phyloP scores from a whole-genome alignment of 2,329 filamentous ascomycete genomes.

The Neofusicoccum sp. region DNA sequence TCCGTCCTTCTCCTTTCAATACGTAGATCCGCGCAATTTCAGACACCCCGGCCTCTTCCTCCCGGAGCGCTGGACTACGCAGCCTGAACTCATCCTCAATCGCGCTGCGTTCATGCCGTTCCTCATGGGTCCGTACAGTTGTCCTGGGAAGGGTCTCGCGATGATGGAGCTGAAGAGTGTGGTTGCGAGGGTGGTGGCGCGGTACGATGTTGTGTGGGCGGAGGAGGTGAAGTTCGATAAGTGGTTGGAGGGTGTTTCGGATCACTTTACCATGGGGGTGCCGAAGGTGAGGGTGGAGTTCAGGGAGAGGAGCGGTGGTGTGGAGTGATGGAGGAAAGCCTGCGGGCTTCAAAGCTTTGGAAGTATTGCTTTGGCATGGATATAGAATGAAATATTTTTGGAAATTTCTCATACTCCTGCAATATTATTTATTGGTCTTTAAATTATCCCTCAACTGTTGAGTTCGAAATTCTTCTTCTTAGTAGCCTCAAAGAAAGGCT shows the following conservation, averaged over 20 bases:
- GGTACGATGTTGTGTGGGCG: constrained; percentile 25
- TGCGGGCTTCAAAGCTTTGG: not conserved
- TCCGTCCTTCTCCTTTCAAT: not conserved
- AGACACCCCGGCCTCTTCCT: not conserved
- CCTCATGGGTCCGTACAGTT: not conserved
- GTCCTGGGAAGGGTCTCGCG: constrained; percentile 11
- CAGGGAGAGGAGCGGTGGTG: not conserved
- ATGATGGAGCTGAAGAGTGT: constrained; percentile 15
- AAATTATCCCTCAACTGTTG: too few species aligned
- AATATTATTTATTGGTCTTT: not conserved
- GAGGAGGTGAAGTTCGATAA: constrained; percentile 26
- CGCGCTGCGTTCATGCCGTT: constrained; percentile 15
- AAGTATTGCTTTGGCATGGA: too few species aligned
- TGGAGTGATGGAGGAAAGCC: not conserved
- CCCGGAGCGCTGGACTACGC: constrained; percentile 15
- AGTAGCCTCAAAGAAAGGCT: too few species aligned
- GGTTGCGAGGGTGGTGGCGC: not conserved
- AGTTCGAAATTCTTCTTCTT: too few species aligned
- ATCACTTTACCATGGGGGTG: constrained; percentile 31
- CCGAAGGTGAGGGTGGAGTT: not conserved
- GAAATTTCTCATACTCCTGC: too few species aligned
- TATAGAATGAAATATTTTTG: too few species aligned
- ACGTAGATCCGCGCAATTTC: constrained; percentile 8
- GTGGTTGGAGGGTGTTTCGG: constrained; percentile 29
- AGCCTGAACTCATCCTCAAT: not conserved